A percentile compares a stretch with the other conserved stretches of the same genome.
phyloP scores from a whole-genome alignment of 148 eudicot species.

The Arctostaphylos glauca region DNA sequence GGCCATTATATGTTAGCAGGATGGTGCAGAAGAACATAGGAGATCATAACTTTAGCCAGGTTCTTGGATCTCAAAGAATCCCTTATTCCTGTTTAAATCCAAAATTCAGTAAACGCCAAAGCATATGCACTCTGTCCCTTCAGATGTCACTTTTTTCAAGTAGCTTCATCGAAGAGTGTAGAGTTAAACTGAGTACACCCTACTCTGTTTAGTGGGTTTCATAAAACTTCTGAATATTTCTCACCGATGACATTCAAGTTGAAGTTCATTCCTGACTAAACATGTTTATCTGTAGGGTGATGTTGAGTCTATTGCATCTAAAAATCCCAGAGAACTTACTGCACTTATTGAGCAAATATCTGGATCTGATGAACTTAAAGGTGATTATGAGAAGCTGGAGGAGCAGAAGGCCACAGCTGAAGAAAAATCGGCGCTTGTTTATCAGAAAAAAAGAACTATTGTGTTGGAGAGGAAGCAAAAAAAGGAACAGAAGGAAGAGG shows the following conservation, averaged over 20 bases:
- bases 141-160: neutral
- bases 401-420: conserved; percentile 83
- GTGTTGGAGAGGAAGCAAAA: conserved; percentile 86
- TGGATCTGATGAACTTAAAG: conserved; percentile 94
- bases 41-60: neutral
- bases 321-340: conserved; percentile 92
- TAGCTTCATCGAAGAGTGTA: neutral
- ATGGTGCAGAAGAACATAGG: neutral
- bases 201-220: neutral
- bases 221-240: conserved; percentile 1
- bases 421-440: conserved; percentile 75
- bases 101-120: neutral
- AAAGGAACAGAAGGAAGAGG: conserved; percentile 97
- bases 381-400: conserved; percentile 77
- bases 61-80: conserved; percentile 3
- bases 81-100: neutral
- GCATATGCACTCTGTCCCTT: neutral
- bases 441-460: conserved; percentile 85
- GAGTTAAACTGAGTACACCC: neutral
- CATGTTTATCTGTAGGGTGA: conserved; percentile 61
- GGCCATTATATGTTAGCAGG: neutral
- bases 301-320: conserved; percentile 94
- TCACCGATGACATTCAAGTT: neutral
- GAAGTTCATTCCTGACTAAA: neutral
- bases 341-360: conserved; percentile 92